Base-by-base conservation (phyloP, 495 filamentous ascomycete genomes). In the Hapsidospora chrysogenum region DNA sequence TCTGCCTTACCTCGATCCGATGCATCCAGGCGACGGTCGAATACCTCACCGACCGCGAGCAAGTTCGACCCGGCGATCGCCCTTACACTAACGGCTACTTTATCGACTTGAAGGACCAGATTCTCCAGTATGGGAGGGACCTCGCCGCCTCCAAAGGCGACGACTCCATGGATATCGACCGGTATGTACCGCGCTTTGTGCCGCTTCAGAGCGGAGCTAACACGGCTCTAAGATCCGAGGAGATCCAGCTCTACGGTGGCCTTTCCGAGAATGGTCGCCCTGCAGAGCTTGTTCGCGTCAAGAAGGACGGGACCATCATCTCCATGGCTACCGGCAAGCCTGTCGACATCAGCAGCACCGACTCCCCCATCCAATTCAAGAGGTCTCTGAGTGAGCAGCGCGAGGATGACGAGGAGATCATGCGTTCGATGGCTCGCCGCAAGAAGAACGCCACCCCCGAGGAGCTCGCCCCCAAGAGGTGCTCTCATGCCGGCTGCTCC, bases 21-120 rank as follows among this genome's bases (percentile, higher is more conserved):
- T 84, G 79, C 57, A 69, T 94, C 35, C 78, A 85, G 53, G 74
- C 80, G 19, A 83, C 84, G 9, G 78, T 84, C 49, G 73, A 80
- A 46, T 71, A 73, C 52, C 63, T 93, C 13, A 74, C 69, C 60
- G 82, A 83, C 46, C 71, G 71, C 41, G 87, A 96, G 52, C 75
- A 80, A 50, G 78, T 75, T 29, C 70, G 79, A 42, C 78, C 81
- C 28, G 57, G 72, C 51, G 87, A 96, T 52, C 73, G 75, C 38
- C 84, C 82, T 22, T 96, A 94, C 61, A 84, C 72, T 69, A 79
- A 76, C 65, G 76, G 75, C 41, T 96, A 96, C 62, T 94, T 94
- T 47, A 73, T 93, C 50, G 87, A 96, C 62, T 76, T 93, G 36
- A 68, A 86, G 48, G 79, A 82, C 45, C 84, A 93, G 72, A 78